phyloP scores from a whole-genome alignment of 768 basidiomycete genomes.

The Trametopsis cervina region DNA sequence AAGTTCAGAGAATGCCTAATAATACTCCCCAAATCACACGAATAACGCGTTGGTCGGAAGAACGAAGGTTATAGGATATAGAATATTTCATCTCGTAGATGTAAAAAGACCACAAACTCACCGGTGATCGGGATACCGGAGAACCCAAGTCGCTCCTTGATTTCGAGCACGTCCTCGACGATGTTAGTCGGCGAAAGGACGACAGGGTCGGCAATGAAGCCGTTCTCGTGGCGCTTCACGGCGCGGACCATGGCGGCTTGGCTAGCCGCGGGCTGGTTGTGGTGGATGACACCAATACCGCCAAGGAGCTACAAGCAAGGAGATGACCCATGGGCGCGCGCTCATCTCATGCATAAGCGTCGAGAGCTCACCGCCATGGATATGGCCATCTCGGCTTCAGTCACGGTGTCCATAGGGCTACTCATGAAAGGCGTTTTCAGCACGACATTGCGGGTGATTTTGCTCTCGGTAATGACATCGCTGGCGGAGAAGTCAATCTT shows the following conservation, averaged over 20 bases:
- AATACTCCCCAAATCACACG: conserved; percentile 71
- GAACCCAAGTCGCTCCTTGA: conserved; percentile 89
- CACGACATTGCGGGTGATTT: conserved; percentile 82
- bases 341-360: background rate
- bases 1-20: conserved; percentile 16
- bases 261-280: conserved; percentile 77
- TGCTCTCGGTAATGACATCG: conserved; percentile 75
- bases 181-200: conserved; percentile 71
- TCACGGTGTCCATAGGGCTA: conserved; percentile 99
- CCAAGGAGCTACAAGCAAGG: conserved; percentile 60
- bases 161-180: conserved; percentile 87
- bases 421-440: conserved; percentile 96
- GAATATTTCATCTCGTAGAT: conserved; percentile 18
- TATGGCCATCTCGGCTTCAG: conserved; percentile 91
- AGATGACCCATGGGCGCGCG: conserved; percentile 13
- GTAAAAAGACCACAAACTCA: conserved; percentile 35
- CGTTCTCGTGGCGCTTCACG: conserved; percentile 98
- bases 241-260: conserved; percentile 98
- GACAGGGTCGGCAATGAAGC: conserved; percentile 94
- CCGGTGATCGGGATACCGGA: conserved; percentile 97
- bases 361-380: conserved; percentile 69
- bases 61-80: conserved; percentile 72
- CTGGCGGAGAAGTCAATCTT: conserved; percentile 90
- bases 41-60: conserved; percentile 69
- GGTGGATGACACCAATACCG: conserved; percentile 97